Evolutionary conservation across 257 asterid genomes (phyloP).

Genomic region (Galeopsis tetrahit): DNA sequence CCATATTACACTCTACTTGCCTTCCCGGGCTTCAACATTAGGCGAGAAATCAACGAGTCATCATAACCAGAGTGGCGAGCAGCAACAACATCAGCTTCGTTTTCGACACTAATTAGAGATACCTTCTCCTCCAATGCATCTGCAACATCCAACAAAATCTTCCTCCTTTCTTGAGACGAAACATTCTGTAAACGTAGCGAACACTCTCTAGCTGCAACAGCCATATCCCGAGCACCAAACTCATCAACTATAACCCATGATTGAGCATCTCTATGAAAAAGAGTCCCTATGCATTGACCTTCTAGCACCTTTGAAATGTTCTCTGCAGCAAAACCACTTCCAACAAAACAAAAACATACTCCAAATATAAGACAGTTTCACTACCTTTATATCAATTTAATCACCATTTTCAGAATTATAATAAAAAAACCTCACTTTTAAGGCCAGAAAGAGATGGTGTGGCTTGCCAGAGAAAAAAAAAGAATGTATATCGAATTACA

Average conservation of each 20-base stretch:
- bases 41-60: constrained; percentile 68
- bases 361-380: no score
- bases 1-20: constrained; percentile 27
- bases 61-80: constrained; percentile 73
- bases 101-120: constrained; percentile 49
- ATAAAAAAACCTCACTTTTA: no score
- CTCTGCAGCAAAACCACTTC: constrained; percentile 66
- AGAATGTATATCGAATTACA: no score
- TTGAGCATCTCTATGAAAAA: constrained; percentile 75
- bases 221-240: constrained; percentile 63
- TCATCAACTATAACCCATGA: constrained; percentile 59
- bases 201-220: constrained; percentile 78
- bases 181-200: constrained; percentile 65
- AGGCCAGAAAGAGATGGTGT: no score
- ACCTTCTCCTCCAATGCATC: constrained; percentile 67
- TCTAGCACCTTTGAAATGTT: constrained; percentile 66
- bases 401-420: no score
- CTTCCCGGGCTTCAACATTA: constrained; percentile 66
- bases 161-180: constrained; percentile 68
- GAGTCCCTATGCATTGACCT: constrained; percentile 74
- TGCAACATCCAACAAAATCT: constrained; percentile 67
- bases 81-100: constrained; percentile 69
- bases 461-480: no score
- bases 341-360: constrained; percentile 31
- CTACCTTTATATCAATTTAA: no score